phyloP scores from a whole-genome alignment of 495 filamentous ascomycete species.

The Aspergillus sclerotioniger region DNA sequence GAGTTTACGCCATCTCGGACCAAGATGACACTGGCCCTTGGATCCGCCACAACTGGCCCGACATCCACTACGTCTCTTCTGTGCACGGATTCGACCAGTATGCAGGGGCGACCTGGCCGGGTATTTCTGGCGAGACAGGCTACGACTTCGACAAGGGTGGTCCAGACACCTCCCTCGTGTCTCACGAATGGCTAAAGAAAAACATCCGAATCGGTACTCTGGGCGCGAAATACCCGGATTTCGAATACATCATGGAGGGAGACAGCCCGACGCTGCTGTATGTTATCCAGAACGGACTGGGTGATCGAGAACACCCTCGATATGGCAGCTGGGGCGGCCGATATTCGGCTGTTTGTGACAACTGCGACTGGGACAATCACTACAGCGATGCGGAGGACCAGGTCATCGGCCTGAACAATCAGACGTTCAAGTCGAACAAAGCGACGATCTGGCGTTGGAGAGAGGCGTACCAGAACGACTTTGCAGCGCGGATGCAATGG shows the following conservation, averaged over 20 bases:
- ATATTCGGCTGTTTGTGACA: constrained; percentile 16
- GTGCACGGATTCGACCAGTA: constrained; percentile 47
- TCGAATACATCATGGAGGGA: constrained; percentile 40
- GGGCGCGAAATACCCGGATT: constrained; percentile 38
- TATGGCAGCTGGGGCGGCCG: constrained; percentile 42
- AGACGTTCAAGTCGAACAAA: neutral
- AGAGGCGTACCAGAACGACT: constrained; percentile 44
- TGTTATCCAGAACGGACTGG: constrained; percentile 45
- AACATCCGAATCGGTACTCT: constrained; percentile 44
- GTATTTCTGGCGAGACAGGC: constrained; percentile 40
- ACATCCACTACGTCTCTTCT: constrained; percentile 41
- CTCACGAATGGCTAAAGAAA: constrained; percentile 37
- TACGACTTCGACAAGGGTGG: constrained; percentile 41
- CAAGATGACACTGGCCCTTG: constrained; percentile 46
- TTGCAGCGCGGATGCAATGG: constrained; percentile 48
- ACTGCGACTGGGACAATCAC: neutral
- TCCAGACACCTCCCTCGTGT: constrained; percentile 32
- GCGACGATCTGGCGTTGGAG: constrained; percentile 41
- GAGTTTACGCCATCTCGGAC: constrained; percentile 47
- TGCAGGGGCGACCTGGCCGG: constrained; percentile 39
- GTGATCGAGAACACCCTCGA: constrained; percentile 33
- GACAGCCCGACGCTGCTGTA: constrained; percentile 45
- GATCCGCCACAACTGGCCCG: constrained; percentile 42
- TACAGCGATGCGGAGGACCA: constrained; percentile 7
- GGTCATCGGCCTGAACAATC: neutral